A percentile compares a stretch with the other conserved stretches of the same genome.
phyloP scores from a whole-genome alignment of 148 eudicot genomes.

The Silene conica region DNA sequence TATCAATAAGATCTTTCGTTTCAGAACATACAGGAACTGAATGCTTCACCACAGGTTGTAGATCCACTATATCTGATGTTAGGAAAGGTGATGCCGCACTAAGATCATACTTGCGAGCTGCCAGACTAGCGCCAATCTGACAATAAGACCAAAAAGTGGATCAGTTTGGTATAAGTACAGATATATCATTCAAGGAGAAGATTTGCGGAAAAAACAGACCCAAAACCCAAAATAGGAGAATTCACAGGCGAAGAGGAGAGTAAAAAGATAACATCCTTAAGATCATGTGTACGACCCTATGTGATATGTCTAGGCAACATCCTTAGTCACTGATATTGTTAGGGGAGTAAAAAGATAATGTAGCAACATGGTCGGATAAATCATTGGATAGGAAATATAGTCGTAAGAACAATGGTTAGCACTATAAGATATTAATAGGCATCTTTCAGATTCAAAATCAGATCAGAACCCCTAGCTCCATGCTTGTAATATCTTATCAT shows the following conservation, averaged over 20 bases:
- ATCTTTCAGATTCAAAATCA: neutral
- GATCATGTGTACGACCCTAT: neutral
- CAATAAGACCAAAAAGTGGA: slow-evolving; percentile 9
- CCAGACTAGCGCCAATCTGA: slow-evolving; percentile 77
- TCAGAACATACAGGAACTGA: slow-evolving; percentile 87
- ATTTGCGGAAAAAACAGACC: neutral
- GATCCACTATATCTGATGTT: slow-evolving; percentile 68
- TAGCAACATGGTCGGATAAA: neutral
- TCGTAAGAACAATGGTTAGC: neutral
- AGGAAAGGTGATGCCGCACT: slow-evolving; percentile 63
- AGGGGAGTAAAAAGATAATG: neutral
- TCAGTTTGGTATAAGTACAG: neutral
- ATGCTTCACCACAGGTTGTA: slow-evolving; percentile 91
- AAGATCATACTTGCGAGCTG: slow-evolving; percentile 85
- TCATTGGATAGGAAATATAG: neutral
- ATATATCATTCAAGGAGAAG: neutral
- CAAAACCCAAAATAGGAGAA: neutral
- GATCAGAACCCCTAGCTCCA: neutral
- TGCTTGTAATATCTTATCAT: neutral
- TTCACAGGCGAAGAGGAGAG: neutral
- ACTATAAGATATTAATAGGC: neutral
- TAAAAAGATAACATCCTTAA: neutral
- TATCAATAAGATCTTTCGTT: slow-evolving; percentile 93
- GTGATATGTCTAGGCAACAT: neutral
- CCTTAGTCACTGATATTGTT: neutral